Conservation (phyloP, 2,329 filamentous ascomycete genomes). For the Ceratocystis lukuohia region DNA sequence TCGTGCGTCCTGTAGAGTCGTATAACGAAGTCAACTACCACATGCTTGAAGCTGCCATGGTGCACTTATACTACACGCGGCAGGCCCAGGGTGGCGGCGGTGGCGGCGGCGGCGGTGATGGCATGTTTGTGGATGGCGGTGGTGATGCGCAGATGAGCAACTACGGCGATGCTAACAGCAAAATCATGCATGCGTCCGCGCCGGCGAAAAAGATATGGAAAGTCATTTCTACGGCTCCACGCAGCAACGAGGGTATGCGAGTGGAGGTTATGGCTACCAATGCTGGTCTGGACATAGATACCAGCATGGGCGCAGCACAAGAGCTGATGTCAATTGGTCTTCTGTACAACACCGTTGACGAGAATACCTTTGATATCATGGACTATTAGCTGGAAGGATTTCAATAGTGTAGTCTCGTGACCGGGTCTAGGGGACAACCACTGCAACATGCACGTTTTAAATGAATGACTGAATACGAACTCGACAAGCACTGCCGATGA, state of each 20-base stretch:
- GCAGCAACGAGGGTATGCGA: constrained; percentile 73
- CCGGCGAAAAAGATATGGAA: constrained; percentile 58
- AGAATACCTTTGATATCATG: constrained; percentile 79
- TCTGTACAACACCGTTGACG: constrained; percentile 85
- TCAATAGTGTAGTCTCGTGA: neutral
- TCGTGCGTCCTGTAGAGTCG: constrained; percentile 66
- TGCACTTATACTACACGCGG: constrained; percentile 71
- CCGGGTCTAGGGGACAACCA: neutral
- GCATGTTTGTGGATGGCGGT: constrained; percentile 44
- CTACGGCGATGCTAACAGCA: constrained; percentile 21
- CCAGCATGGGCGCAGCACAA: constrained; percentile 65
- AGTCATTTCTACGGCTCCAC: constrained; percentile 50
- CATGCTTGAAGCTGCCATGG: constrained; percentile 74
- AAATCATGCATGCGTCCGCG: constrained; percentile 37
- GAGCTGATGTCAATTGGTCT: constrained; percentile 61
- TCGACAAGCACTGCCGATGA: neutral
- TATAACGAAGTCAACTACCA: constrained; percentile 92
- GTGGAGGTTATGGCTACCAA: constrained; percentile 59
- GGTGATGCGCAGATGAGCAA: constrained; percentile 29
- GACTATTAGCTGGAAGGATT: constrained; percentile 39
- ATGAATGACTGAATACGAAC: constrained; percentile 4
- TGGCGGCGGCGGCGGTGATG: constrained; percentile 31
- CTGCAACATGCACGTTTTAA: neutral
- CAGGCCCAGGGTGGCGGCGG: constrained; percentile 39
- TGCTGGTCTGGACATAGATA: constrained; percentile 50